phyloP scores from a whole-genome alignment of 306 rosid genomes.

The Alnus rubra region DNA sequence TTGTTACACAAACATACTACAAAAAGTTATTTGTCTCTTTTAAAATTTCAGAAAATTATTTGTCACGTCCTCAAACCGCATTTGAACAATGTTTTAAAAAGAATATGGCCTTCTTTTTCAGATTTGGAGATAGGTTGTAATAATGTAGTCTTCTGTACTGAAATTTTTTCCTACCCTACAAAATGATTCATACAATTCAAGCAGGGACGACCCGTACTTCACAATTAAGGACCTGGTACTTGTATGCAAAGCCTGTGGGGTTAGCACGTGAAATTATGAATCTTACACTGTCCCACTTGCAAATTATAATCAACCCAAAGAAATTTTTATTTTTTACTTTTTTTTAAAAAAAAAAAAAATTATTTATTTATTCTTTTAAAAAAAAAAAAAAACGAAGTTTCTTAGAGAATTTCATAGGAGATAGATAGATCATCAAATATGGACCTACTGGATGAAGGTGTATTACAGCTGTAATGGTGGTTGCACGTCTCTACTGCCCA shows the following conservation, averaged over 20 bases:
- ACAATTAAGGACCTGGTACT: neutral
- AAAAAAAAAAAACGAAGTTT: neutral
- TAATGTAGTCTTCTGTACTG: neutral
- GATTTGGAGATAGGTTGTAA: neutral
- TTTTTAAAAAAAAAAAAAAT: neutral
- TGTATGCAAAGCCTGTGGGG: conserved; percentile 7
- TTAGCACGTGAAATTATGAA: conserved; percentile 34
- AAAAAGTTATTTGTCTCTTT: too few relatives aligned
- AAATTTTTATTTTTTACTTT: too few relatives aligned
- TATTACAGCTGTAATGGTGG: conserved; percentile 8
- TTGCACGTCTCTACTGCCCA: neutral
- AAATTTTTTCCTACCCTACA: neutral
- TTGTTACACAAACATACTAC: too few relatives aligned
- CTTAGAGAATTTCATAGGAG: neutral
- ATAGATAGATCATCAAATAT: neutral
- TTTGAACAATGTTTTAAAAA: too few relatives aligned
- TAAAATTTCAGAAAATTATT: too few relatives aligned
- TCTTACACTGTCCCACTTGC: conserved; percentile 9
- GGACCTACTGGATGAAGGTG: conserved; percentile 8
- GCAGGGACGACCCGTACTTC: neutral
- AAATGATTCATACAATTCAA: neutral
- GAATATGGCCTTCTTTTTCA: too few relatives aligned
- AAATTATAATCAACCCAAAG: neutral
- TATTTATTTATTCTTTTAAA: too few relatives aligned
- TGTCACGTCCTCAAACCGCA: too few relatives aligned